Base-by-base conservation (phyloP, 1,284 basidiomycete genomes). In the Trichosporon asahii region DNA sequence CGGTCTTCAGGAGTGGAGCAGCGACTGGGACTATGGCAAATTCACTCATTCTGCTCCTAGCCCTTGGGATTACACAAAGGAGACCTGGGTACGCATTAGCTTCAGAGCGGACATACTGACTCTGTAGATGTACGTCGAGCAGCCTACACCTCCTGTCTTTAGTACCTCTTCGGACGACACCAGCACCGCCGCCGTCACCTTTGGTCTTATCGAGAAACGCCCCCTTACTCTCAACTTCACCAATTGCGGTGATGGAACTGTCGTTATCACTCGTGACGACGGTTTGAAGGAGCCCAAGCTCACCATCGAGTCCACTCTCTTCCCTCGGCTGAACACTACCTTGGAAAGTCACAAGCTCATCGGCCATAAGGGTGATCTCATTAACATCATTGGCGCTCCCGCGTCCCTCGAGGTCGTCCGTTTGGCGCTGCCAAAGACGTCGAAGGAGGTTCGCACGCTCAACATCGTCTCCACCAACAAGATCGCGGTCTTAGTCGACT, bases 221-320 rank as follows among this genome's bases (percentile, higher is more conserved):
- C 35, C n/a, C 9, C 35, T 64, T 21, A 44, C 35, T n/a, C 63
- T 76, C 37, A 68, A 74, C 33, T 63, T 78, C 66, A 57, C 68
- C 53, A 66, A 67, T 18, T 68, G 60, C 29, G 49, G 57, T 12
- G 67, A 68, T 25, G 74, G 70, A 12, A 69, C 70, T 18, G 69
- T 78, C 27, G 57, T 76, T 55, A 67, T 78, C 5, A 74, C 76
- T 3, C 73, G 73, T 35, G 65, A 67, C 18, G 74, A 70, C 1
- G 65, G 65, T 49, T 40, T 69, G 0, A 64, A 29, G 7, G 64
- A 68, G 33, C 53, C 71, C 15, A 57, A 70, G 44, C 21, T 78
- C 63, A 60, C 74, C 55, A 72, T 78, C 66, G 75, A 78, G 70
- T 74, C 74, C 21, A 64, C 66, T 21, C 75, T 71, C 69, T 14